Conservation (phyloP, 495 filamentous ascomycete genomes). For the Podospora anserina region DNA sequence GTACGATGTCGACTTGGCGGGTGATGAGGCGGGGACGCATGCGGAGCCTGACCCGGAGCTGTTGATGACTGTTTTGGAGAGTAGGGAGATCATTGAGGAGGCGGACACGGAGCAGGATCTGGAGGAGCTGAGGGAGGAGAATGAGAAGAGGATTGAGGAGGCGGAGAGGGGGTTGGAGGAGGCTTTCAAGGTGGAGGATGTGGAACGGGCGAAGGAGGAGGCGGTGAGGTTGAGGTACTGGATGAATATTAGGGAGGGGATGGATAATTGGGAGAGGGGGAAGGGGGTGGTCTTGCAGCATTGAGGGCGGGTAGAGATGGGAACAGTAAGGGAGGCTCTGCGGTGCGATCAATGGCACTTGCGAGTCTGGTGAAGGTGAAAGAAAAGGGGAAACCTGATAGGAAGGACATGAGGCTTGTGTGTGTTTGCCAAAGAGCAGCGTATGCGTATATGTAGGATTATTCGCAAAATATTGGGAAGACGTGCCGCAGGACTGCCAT, state of each 20-base stretch:
- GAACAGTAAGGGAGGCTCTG: neutral
- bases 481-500: neutral
- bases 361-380: neutral
- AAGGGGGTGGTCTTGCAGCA: slow-evolving; percentile 65
- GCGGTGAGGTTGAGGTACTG: slow-evolving; percentile 82
- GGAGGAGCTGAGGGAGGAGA: slow-evolving; percentile 56
- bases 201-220: slow-evolving; percentile 64
- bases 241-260: slow-evolving; percentile 78
- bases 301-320: slow-evolving; percentile 27
- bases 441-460: too few species aligned
- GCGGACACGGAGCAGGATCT: slow-evolving; percentile 63
- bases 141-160: slow-evolving; percentile 61
- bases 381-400: neutral
- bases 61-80: slow-evolving; percentile 84
- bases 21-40: slow-evolving; percentile 68
- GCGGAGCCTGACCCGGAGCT: slow-evolving; percentile 64
- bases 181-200: slow-evolving; percentile 64
- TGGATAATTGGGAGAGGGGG: slow-evolving; percentile 79
- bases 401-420: neutral
- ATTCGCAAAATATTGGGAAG: neutral
- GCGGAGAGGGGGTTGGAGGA: slow-evolving; percentile 57
- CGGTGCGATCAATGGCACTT: neutral
- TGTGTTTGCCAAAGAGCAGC: neutral
- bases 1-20: slow-evolving; percentile 71
- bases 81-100: slow-evolving; percentile 79